Evolutionary conservation across 129 eudicot species (phyloP).

Genomic region (Logfia minima): DNA sequence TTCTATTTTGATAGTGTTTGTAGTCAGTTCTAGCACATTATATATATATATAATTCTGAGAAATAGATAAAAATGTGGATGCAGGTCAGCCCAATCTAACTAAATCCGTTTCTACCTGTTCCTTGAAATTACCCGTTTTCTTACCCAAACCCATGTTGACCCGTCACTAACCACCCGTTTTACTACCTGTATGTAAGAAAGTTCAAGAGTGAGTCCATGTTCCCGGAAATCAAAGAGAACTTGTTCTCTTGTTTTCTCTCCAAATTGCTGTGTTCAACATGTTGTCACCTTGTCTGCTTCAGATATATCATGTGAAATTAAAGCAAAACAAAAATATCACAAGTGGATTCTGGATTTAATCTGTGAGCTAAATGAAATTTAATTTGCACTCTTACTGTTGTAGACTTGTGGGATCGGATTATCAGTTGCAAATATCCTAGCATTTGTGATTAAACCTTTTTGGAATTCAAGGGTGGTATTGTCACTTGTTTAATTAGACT

Average conservation of each 20-base stretch:
- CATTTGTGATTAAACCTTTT: not conserved
- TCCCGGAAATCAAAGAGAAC: not conserved
- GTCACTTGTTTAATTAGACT: not conserved
- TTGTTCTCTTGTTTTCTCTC: not conserved
- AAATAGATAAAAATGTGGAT: not conserved
- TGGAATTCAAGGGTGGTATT: too few relatives aligned
- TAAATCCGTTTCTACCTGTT: not conserved
- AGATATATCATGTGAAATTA: not conserved
- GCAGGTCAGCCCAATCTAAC: not conserved
- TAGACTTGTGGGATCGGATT: not conserved
- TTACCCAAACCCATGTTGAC: not conserved
- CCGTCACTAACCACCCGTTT: not conserved
- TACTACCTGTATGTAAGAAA: not conserved
- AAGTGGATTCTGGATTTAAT: not conserved
- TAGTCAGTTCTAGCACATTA: not conserved
- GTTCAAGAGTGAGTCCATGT: not conserved
- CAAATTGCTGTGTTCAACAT: not conserved
- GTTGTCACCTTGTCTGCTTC: conserved; percentile 1
- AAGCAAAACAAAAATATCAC: not conserved
- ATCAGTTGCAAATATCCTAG: not conserved
- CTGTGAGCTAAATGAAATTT: not conserved
- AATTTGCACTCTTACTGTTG: conserved; percentile 10
- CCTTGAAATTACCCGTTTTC: not conserved
- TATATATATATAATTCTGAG: not conserved
- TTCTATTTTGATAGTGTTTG: not conserved